Percentiles rank a stretch among this genome's conserved stretches.
Evolutionary conservation across 2,329 filamentous ascomycete species (phyloP).

Genomic region (Trichoderma atrobrunneum): DNA sequence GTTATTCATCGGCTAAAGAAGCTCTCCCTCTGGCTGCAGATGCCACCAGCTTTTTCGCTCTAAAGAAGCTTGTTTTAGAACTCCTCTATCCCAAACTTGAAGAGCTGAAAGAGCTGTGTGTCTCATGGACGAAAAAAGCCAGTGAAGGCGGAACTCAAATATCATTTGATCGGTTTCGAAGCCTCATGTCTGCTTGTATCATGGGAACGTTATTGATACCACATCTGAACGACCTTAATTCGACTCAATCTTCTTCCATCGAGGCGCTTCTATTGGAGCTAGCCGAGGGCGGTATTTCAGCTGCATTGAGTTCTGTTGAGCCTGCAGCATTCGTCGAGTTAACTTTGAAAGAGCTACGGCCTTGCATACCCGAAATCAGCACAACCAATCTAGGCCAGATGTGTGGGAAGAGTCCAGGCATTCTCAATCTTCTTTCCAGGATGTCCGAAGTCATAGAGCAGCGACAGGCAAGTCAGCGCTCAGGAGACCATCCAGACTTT

Average conservation of each 20-base stretch:
- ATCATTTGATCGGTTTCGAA: constrained; percentile 52
- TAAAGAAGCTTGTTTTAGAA: constrained; percentile 52
- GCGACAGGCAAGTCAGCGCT: constrained; percentile 24
- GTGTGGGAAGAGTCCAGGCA: constrained; percentile 36
- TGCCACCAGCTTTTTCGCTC: constrained; percentile 36
- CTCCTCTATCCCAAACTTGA: constrained; percentile 53
- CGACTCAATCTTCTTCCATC: constrained; percentile 48
- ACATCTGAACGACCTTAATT: constrained; percentile 46
- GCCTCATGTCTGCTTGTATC: constrained; percentile 49
- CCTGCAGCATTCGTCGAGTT: constrained; percentile 45
- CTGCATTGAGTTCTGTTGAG: constrained; percentile 44
- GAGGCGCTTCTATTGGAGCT: constrained; percentile 43
- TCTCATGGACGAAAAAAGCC: constrained; percentile 46
- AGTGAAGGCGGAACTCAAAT: constrained; percentile 48
- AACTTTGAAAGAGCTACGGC: constrained; percentile 44
- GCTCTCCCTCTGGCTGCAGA: constrained; percentile 29
- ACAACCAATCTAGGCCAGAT: constrained; percentile 39
- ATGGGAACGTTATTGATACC: constrained; percentile 46
- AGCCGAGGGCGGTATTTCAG: constrained; percentile 40
- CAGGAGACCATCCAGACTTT: constrained; percentile 44
- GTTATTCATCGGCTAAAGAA: constrained; percentile 11
- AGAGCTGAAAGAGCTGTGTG: constrained; percentile 46
- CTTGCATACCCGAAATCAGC: constrained; percentile 46
- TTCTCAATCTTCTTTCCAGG: constrained; percentile 44
- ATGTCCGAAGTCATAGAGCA: constrained; percentile 33